Base-by-base conservation (phyloP, 2,329 filamentous ascomycete species). In the Aspergillus ibericus region DNA sequence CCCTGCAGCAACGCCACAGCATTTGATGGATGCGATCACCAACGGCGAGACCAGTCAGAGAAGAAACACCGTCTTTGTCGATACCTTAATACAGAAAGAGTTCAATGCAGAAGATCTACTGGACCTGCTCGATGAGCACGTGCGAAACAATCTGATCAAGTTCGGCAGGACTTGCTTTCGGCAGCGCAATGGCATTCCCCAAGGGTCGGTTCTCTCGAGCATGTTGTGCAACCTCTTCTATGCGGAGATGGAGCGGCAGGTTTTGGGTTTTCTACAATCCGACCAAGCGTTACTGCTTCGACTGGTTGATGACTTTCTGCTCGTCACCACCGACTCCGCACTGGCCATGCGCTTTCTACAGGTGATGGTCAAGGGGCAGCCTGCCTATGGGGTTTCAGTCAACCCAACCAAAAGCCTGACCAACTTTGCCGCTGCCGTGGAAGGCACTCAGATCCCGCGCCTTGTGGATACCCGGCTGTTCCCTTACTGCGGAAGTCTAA, bases 161-260 rank as follows among this genome's bases (percentile, higher is more conserved):
- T 88, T 98, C 38, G 93, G 92, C 49, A 93, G 92, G 77, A 91
- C 88, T 65, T 92, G 88, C 72, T 97, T 95, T 72, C 85, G 91
- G 22, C 95, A 99, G 72, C 93, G 88, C 72, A 80, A 83, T 20
- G 95, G 95, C 13, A 98, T 99, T 38, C 93, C 95, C 0, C 95
- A 99, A 73, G 95, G 95, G 7, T 97, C 93, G 0, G 84, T 97
- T 1, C 73, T 99, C 5, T 97, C 93, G 0, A 90, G 89, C 44
- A 81, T 92, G 40, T 81, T 99, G 5, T 98, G 95, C 80, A 98
- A 92, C 75, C 93, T 96, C 76, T 97, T 98, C 74, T 99, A 99
- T 71, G 93, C 91, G 5, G 87, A 95, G 62, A 83, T 98, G 1
- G 95, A 99, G 74, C 76, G 77, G 6, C 81, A 86, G 25, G 79